Conservation (phyloP, 163 green algal species). For the Scenedesmus sp. region DNA sequence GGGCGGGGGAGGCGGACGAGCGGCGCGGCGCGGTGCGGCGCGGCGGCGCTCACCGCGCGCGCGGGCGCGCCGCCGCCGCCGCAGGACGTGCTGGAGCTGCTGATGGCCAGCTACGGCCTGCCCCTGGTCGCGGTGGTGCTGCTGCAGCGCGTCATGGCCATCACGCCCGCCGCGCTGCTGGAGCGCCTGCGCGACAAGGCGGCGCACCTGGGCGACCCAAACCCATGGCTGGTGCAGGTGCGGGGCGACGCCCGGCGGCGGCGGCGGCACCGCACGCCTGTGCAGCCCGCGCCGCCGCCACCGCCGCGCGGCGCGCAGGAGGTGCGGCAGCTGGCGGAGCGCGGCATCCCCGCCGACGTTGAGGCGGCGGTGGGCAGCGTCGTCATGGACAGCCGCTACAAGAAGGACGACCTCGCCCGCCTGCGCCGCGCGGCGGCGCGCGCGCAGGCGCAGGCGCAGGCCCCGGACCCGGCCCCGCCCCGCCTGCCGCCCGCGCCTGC, state of each 20-base stretch:
- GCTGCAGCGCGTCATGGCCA: slow-evolving; percentile 28
- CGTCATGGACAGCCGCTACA: slow-evolving; percentile 37
- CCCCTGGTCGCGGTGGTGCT: slow-evolving; percentile 33
- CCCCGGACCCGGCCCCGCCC: too few species aligned
- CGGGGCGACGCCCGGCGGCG: not conserved
- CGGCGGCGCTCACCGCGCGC: not conserved
- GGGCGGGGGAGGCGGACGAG: not conserved
- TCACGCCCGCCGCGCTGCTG: slow-evolving; percentile 28
- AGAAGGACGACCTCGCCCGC: too few species aligned
- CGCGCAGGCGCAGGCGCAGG: too few species aligned
- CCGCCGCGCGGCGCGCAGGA: not conserved
- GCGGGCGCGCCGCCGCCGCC: too few species aligned
- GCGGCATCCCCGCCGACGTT: not conserved
- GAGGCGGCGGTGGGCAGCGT: not conserved
- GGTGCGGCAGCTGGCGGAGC: slow-evolving; percentile 18
- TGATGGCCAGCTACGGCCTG: slow-evolving; percentile 13
- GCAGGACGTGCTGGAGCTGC: slow-evolving; percentile 31
- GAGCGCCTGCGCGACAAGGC: slow-evolving; percentile 33
- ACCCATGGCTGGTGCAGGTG: slow-evolving; percentile 47
- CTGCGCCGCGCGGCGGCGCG: too few species aligned
- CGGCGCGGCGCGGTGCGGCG: too few species aligned
- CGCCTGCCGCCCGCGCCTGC: too few species aligned
- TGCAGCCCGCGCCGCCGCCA: not conserved
- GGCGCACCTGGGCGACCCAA: slow-evolving; percentile 33
- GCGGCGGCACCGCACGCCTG: not conserved